Conservation (phyloP, 2,329 filamentous ascomycete genomes). For the Pezicula neosporulosa region DNA sequence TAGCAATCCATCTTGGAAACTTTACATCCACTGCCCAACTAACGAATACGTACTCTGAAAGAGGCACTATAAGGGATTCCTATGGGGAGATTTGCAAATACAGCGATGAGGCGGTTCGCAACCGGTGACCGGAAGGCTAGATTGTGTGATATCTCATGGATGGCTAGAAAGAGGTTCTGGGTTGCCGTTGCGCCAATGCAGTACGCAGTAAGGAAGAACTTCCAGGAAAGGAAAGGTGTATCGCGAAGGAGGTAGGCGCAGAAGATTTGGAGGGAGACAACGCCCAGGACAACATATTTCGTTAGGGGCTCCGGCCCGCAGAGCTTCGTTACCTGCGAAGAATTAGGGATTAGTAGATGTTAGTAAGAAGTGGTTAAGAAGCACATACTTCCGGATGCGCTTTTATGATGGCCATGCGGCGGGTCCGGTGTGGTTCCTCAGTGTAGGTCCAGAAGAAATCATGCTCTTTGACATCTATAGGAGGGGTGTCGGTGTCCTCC, state of each 20-base stretch:
- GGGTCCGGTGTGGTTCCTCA: constrained; percentile 91
- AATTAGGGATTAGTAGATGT: not conserved
- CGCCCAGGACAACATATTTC: constrained; percentile 83
- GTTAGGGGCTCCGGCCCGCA: constrained; percentile 95
- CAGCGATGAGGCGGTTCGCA: constrained; percentile 81
- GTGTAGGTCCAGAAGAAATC: constrained; percentile 98
- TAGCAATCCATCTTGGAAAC: not conserved
- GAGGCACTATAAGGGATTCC: constrained; percentile 94
- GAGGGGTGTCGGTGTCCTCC: constrained; percentile 8
- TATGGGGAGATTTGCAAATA: constrained; percentile 94
- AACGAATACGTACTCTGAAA: constrained; percentile 64
- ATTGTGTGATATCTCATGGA: constrained; percentile 98
- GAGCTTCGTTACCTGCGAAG: constrained; percentile 80
- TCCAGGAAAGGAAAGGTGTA: constrained; percentile 76
- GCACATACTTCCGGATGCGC: constrained; percentile 84
- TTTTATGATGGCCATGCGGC: constrained; percentile 93
- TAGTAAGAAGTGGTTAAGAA: not conserved
- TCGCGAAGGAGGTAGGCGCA: constrained; percentile 75
- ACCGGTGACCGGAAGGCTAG: constrained; percentile 80
- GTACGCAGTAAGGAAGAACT: constrained; percentile 85
- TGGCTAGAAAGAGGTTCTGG: constrained; percentile 97
- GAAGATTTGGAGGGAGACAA: constrained; percentile 77
- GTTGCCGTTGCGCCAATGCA: constrained; percentile 91
- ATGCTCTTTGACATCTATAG: constrained; percentile 24
- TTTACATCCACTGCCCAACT: not conserved